Percentiles rank a stretch among this genome's conserved stretches.
Conservation (phyloP, 345 rosid genomes). For the Aquilaria malaccensis region DNA sequence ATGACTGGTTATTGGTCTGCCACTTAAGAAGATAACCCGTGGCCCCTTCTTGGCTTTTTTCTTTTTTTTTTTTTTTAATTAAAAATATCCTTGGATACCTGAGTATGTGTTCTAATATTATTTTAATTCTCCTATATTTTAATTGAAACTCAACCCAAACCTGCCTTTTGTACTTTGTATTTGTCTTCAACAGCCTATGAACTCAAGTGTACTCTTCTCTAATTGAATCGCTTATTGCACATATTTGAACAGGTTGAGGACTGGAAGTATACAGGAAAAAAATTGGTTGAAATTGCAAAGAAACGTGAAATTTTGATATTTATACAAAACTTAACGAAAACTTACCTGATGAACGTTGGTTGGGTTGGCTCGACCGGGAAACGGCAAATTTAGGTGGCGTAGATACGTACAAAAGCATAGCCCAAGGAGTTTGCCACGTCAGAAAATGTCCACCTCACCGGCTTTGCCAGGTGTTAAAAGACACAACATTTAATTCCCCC, state of each 20-base stretch:
- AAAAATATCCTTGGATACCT: too few relatives aligned
- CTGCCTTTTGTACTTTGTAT: background rate
- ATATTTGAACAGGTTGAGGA: too few relatives aligned
- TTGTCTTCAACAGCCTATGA: too few relatives aligned
- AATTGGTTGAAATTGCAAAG: background rate
- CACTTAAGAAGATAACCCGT: too few relatives aligned
- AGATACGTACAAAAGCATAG: conserved; percentile 5
- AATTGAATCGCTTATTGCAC: too few relatives aligned
- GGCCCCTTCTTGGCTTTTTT: too few relatives aligned
- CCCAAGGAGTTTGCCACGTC: conserved; percentile 23
- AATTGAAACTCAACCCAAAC: background rate
- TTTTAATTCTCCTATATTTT: background rate
- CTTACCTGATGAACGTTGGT: background rate
- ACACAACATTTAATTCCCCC: conserved; percentile 20
- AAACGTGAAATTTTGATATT: background rate
- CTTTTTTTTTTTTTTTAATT: too few relatives aligned
- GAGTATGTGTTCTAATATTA: background rate
- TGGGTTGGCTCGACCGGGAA: background rate
- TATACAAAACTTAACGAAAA: background rate
- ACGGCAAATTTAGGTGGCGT: background rate
- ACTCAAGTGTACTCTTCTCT: too few relatives aligned
- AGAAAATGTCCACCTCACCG: conserved; percentile 7
- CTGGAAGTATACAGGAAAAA: background rate
- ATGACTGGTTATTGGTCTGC: background rate
- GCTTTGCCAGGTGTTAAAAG: conserved; percentile 13